Evolutionary conservation across 371 early-diverging fungal species (phyloP), one percentile per base, ranked within the genome.

Genomic region (Mucor sp.): DNA sequence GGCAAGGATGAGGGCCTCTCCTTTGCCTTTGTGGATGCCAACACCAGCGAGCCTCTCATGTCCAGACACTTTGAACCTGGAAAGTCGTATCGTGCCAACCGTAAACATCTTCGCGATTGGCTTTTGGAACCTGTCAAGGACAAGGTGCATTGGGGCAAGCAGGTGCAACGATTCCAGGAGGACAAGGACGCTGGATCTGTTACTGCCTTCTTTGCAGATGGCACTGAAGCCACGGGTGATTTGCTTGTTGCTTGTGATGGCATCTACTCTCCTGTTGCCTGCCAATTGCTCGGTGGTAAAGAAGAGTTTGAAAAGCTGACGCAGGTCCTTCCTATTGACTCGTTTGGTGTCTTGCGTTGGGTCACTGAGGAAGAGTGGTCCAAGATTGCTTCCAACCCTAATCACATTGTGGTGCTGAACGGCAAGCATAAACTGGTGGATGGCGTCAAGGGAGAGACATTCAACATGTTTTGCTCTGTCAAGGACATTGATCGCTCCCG

Each of bases 181-280:
- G 33, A 30, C 14, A 55, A 67, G 17, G 48, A 61, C 2, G 32
- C 25, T 3, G 60, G 69, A 33, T 56, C 55, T n/a, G 67, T 77
- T 33, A 63, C 56, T 25, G 77, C 60, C 48, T 58, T 50, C 19
- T 79, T 79, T 63, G 37, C 53, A 7, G 79, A 76, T 50, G 79
- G 74, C 27, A 63, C 69, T 4, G 47, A 37, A 7, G 71, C 65
- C 2, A 60, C 19, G 23, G 71, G 71, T 12, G 53, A 53, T 28
- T 5, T 67, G 2, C 28, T 71, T n/a, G 71, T 71, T 11, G 67
- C 48, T 4, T 43, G 63, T 12, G 71, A 71, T 43, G 71, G 71
- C 9, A 19, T 63, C 9, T 35, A 33, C 14, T 71, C 71, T 30
- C 58, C 33, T n/a, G 27, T 71, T 8, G 62, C 67, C 41, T 11